Percentiles rank a stretch among this genome's conserved stretches.
Conservation (phyloP, 2,329 filamentous ascomycete genomes). For the Trichoderma semiorbis region DNA sequence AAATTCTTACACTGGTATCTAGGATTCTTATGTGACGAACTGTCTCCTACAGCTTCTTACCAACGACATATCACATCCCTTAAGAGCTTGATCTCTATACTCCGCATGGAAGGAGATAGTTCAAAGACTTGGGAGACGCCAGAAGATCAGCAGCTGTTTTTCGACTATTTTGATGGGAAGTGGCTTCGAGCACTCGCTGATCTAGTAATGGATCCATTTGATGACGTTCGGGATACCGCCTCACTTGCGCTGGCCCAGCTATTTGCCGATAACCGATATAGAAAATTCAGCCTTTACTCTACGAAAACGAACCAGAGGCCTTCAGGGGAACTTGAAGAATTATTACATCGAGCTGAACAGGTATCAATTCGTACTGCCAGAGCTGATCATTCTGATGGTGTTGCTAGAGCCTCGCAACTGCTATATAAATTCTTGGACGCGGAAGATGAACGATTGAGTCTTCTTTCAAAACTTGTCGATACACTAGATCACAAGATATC, state of each 20-base stretch:
- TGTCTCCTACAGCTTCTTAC: constrained; percentile 81
- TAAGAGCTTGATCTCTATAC: constrained; percentile 64
- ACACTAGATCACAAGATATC: constrained; percentile 63
- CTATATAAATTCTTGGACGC: constrained; percentile 56
- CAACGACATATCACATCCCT: constrained; percentile 82
- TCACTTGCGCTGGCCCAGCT: constrained; percentile 48
- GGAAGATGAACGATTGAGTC: constrained; percentile 40
- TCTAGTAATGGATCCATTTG: constrained; percentile 83
- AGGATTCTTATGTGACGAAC: constrained; percentile 66
- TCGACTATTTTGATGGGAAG: constrained; percentile 42
- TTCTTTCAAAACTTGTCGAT: constrained; percentile 57
- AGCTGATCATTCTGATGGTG: constrained; percentile 88
- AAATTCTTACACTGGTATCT: constrained; percentile 74
- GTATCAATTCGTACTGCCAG: constrained; percentile 69
- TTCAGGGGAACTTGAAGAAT: constrained; percentile 39
- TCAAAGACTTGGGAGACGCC: constrained; percentile 37
- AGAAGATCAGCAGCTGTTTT: constrained; percentile 40
- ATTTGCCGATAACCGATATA: constrained; percentile 40
- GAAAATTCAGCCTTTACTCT: constrained; percentile 24
- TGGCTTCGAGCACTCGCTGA: constrained; percentile 69
- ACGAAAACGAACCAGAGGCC: constrained; percentile 19
- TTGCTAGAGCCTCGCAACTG: constrained; percentile 72
- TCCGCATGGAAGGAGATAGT: constrained; percentile 65
- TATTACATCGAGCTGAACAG: constrained; percentile 51
- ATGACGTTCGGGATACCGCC: constrained; percentile 72